phyloP scores from a whole-genome alignment of 2,329 filamentous ascomycete genomes.

The Sporothrix humicola region DNA sequence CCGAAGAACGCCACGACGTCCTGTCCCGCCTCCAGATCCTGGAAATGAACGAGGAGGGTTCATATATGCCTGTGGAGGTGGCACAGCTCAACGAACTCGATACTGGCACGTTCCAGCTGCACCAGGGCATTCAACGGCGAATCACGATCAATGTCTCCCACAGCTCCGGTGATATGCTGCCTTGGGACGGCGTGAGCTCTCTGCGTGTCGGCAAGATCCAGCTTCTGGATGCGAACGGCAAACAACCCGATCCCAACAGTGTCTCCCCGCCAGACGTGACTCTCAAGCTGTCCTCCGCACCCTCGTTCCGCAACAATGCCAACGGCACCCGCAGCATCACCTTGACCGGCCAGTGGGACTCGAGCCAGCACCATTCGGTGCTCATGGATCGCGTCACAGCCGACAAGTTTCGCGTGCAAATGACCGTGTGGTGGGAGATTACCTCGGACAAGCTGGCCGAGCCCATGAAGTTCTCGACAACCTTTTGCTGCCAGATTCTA shows the following conservation, averaged over 20 bases:
- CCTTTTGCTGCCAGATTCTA: constrained; percentile 81
- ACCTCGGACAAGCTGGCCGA: constrained; percentile 78
- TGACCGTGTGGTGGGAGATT: constrained; percentile 86
- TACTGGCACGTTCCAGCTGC: constrained; percentile 88
- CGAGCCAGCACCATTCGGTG: constrained; percentile 87
- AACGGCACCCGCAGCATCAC: constrained; percentile 90
- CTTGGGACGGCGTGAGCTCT: constrained; percentile 82
- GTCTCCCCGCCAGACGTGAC: constrained; percentile 67
- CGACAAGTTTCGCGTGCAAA: constrained; percentile 91
- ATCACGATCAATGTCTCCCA: constrained; percentile 89
- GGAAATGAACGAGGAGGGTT: constrained; percentile 88
- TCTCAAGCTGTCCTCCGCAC: constrained; percentile 77
- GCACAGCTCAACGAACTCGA: constrained; percentile 84
- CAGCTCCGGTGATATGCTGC: constrained; percentile 83
- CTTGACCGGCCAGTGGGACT: constrained; percentile 94
- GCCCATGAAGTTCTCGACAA: constrained; percentile 84
- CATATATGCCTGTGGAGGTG: constrained; percentile 91
- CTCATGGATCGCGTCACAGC: constrained; percentile 90
- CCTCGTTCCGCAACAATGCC: constrained; percentile 80
- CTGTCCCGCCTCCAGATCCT: constrained; percentile 87
- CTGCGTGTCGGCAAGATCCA: constrained; percentile 81
- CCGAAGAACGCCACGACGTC: constrained; percentile 91
- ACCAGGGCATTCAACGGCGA: constrained; percentile 89
- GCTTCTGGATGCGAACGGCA: constrained; percentile 82
- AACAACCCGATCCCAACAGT: constrained; percentile 45